Evolutionary conservation across 1,284 basidiomycete genomes (phyloP).

Genomic region (Fistulinella cinereoalba): DNA sequence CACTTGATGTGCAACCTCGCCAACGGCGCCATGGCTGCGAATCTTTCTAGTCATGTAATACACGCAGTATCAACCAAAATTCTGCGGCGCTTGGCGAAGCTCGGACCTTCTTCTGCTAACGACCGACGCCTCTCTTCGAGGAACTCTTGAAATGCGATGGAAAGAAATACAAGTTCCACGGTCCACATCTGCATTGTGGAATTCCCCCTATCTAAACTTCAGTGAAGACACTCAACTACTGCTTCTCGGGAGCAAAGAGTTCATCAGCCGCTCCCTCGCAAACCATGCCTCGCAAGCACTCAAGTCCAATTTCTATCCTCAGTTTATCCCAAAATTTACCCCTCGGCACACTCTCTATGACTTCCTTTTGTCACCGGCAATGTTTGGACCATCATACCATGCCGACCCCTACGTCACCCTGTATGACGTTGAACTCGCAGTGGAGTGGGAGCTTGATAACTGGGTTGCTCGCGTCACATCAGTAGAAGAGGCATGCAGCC

Average conservation of each 20-base stretch:
- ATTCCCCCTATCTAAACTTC: conserved; percentile 27
- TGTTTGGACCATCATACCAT: conserved; percentile 16
- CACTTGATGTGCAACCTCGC: conserved; percentile 39
- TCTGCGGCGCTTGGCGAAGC: conserved; percentile 38
- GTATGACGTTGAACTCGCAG: conserved; percentile 36
- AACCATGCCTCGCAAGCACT: background rate
- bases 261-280: conserved; percentile 24
- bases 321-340: conserved; percentile 1
- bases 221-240: conserved; percentile 30
- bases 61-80: conserved; percentile 33
- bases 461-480: conserved; percentile 26
- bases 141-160: background rate
- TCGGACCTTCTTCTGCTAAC: conserved; percentile 20
- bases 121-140: background rate
- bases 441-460: conserved; percentile 28
- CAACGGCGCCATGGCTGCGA: conserved; percentile 10
- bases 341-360: conserved; percentile 17
- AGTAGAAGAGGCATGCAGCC: background rate
- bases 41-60: conserved; percentile 35
- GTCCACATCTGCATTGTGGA: conserved; percentile 20
- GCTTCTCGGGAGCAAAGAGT: conserved; percentile 25
- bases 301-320: conserved; percentile 10
- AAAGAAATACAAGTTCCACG: background rate
- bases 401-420: conserved; percentile 24
- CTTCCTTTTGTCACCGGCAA: conserved; percentile 19